Base-by-base conservation (phyloP, 768 basidiomycete genomes). In the Filobasidium floriforme region DNA sequence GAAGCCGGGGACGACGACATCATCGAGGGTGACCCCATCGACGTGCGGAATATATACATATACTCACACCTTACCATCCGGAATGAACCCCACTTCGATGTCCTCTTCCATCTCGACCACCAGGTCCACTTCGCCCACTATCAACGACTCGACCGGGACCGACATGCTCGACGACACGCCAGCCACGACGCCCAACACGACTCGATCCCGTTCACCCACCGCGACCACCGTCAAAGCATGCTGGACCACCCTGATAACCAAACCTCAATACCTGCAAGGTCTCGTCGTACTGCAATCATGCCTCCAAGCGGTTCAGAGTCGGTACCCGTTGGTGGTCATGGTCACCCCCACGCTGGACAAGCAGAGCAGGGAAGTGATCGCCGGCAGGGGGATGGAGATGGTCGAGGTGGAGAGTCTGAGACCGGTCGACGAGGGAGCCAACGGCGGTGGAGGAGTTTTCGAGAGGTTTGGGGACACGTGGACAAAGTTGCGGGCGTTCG, bases 321-420 rank as follows among this genome's bases (percentile, higher is more conserved):
- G 80, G 68, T 91, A 90, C 77, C 86, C 88, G n/a, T 81, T 92
- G 19, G 81, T 91, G 52, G 88, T 87, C 43, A 88, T 92, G 86
- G 83, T 84, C 43, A 89, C 89, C 0, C 80, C 85, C 5, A 73
- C 80, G 1, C 74, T 92, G 32, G 81, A 85, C 3, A 66, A 80
- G 37, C 81, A 84, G 24, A 83, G 82, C 12, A 82, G 82, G 59
- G 79, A 78, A 40, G 73, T 85, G 51, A 82, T 98, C 40, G 67
- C 71, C 28, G 81, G 80, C 55, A 80, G 82, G 9, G 83, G 82
- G 0, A 86, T 93, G 70, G 65, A 61, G n/a, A 69, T 73, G 9
- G 41, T 74, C 44, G 66, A 75, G 19, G 71, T 78, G 1, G 62
- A 66, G 9, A 73, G 72, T 57, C 60, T 78, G 1, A 52, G 68